phyloP scores from a whole-genome alignment of 179 eudicot species.

The Silene noctiflora region DNA sequence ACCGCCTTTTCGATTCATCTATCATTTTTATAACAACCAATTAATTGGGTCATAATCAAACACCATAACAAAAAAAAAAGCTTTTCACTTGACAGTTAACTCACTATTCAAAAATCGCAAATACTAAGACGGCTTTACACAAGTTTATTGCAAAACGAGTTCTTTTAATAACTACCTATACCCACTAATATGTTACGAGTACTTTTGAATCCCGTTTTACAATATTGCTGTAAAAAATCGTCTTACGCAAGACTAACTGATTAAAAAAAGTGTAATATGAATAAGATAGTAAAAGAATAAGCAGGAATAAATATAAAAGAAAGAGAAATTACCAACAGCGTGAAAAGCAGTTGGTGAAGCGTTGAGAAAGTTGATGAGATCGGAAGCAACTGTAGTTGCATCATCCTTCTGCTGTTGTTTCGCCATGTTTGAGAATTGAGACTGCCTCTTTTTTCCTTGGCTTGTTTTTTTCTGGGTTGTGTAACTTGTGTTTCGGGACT shows the following conservation, averaged over 20 bases:
- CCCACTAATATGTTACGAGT: no score
- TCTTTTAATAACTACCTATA: no score
- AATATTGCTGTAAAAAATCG: no score
- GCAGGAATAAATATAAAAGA: not conserved
- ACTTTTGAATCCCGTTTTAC: no score
- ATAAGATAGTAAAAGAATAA: not conserved
- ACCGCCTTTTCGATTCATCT: slow-evolving; percentile 84
- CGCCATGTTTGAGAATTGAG: slow-evolving; percentile 7
- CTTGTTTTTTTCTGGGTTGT: no score
- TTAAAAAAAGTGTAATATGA: not conserved
- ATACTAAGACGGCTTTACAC: no score
- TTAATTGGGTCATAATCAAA: not conserved
- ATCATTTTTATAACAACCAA: slow-evolving; percentile 16
- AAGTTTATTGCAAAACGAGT: no score
- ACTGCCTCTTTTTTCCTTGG: not conserved
- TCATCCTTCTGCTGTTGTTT: slow-evolving; percentile 9
- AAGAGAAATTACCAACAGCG: slow-evolving; percentile 67
- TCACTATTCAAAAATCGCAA: no score
- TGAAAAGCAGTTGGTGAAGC: slow-evolving; percentile 97
- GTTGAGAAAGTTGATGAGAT: slow-evolving; percentile 72
- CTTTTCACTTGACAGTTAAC: not conserved
- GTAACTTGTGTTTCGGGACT: no score
- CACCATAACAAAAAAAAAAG: not conserved
- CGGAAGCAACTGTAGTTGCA: slow-evolving; percentile 55
- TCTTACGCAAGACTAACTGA: no score